Evolutionary conservation across 768 basidiomycete species (phyloP).

Genomic region (Leucosporidium scottii): DNA sequence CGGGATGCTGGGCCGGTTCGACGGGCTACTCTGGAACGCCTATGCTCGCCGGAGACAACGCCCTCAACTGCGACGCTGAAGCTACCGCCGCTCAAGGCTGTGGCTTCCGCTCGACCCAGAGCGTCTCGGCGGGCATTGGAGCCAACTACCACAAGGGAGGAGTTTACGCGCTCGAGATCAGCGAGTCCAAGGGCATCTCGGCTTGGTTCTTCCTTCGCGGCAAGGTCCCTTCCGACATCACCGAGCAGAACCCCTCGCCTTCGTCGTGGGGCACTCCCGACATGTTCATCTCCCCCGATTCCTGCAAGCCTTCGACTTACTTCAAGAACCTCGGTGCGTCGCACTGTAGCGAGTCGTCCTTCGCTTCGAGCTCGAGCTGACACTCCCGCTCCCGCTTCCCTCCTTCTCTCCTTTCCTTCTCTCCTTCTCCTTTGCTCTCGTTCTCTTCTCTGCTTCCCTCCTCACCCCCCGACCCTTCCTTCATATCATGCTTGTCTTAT

Average conservation of each 20-base stretch:
- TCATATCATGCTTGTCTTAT: too few species aligned
- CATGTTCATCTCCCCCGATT: conserved; percentile 36
- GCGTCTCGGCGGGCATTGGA: conserved; percentile 40
- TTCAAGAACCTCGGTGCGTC: conserved; percentile 1
- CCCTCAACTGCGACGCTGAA: conserved; percentile 20
- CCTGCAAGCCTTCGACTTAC: conserved; percentile 19
- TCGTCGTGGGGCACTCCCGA: conserved; percentile 45
- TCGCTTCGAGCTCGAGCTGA: too few species aligned
- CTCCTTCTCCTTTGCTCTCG: too few species aligned
- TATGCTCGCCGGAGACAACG: conserved; percentile 15
- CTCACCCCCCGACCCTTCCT: too few species aligned
- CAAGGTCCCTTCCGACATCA: conserved; percentile 28
- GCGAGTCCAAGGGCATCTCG: conserved; percentile 43
- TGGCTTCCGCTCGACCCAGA: conserved; percentile 12
- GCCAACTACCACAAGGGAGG: conserved; percentile 48
- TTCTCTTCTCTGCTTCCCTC: too few species aligned
- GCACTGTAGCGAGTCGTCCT: too few species aligned
- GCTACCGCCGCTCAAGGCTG: conserved; percentile 20
- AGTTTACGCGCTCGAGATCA: conserved; percentile 47
- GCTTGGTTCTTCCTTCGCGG: conserved; percentile 50
- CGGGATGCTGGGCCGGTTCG: too few species aligned
- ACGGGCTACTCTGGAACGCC: neutral
- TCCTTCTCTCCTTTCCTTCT: too few species aligned
- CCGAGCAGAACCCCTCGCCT: conserved; percentile 43
- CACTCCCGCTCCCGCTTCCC: too few species aligned